phyloP scores from a whole-genome alignment of 2,329 filamentous ascomycete genomes.

The Aspergillus japonicus region DNA sequence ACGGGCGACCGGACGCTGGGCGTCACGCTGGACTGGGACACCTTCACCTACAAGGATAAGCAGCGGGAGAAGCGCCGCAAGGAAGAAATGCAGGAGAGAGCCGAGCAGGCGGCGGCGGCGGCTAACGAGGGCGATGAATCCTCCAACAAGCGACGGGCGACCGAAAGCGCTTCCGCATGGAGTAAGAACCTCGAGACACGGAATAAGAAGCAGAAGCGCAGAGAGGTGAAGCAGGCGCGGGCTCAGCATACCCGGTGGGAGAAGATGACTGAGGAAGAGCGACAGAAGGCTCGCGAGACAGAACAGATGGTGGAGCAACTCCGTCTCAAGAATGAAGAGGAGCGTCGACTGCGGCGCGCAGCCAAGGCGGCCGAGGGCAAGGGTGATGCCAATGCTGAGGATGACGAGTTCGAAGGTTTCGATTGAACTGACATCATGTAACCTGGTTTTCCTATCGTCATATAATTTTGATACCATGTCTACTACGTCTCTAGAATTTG shows the following conservation, averaged over 20 bases:
- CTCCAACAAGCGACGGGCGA: conserved; percentile 56
- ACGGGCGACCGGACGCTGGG: conserved; percentile 64
- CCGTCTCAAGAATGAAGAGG: conserved; percentile 54
- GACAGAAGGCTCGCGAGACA: conserved; percentile 61
- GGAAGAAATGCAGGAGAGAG: conserved; percentile 52
- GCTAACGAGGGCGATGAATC: conserved; percentile 31
- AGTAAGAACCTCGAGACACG: conserved; percentile 68
- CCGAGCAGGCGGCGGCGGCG: conserved; percentile 37
- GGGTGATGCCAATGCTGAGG: conserved; percentile 15
- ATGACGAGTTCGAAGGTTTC: conserved; percentile 60
- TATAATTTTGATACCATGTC: conserved; percentile 3
- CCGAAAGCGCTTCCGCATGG: conserved; percentile 64
- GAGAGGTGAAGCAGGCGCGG: conserved; percentile 64
- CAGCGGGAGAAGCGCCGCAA: conserved; percentile 64
- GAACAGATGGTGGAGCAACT: conserved; percentile 64
- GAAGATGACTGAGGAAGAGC: conserved; percentile 70
- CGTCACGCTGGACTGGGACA: conserved; percentile 61
- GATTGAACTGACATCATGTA: conserved; percentile 32
- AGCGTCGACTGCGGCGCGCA: conserved; percentile 20
- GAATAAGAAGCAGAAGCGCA: conserved; percentile 59
- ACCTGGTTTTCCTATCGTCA: neutral
- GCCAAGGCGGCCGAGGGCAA: conserved; percentile 17
- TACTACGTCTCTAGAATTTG: neutral
- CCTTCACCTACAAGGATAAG: conserved; percentile 70
- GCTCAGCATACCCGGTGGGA: conserved; percentile 63